phyloP scores from a whole-genome alignment of 75 land plant species.

The Pinus taeda region DNA sequence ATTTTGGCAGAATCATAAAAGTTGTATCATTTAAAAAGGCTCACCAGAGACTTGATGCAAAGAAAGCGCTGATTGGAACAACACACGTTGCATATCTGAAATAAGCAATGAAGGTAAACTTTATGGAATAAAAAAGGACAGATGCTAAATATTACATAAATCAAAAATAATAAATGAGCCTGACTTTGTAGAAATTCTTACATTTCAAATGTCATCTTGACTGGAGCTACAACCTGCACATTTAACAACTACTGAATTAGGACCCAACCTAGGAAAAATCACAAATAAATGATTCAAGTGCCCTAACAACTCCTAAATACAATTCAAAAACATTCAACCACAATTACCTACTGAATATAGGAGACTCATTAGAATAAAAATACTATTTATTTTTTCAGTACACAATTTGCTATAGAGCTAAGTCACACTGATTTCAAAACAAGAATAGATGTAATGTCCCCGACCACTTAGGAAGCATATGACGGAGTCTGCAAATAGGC shows the following conservation, averaged over 20 bases:
- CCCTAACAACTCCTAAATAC: not conserved
- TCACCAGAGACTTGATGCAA: conserved; percentile 94
- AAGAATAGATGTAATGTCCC: no score
- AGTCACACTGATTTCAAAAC: no score
- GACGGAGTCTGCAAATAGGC: no score
- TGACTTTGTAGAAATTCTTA: conserved; percentile 26
- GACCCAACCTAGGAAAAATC: conserved; percentile 1
- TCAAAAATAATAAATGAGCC: not conserved
- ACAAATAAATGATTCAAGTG: not conserved
- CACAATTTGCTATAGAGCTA: no score
- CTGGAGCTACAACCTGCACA: conserved; percentile 85
- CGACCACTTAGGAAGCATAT: no score
- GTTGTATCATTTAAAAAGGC: conserved; percentile 5
- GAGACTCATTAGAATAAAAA: no score
- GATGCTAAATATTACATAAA: not conserved
- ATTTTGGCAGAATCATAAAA: not conserved
- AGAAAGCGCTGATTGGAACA: conserved; percentile 93
- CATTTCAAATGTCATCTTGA: conserved; percentile 94
- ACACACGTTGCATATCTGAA: conserved; percentile 92
- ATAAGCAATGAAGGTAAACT: conserved; percentile 9
- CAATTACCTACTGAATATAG: no score
- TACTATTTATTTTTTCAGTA: no score
- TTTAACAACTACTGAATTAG: not conserved
- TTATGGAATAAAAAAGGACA: not conserved
- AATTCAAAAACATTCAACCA: not conserved